phyloP scores from a whole-genome alignment of 768 basidiomycete species.

The Lactarius sp. region DNA sequence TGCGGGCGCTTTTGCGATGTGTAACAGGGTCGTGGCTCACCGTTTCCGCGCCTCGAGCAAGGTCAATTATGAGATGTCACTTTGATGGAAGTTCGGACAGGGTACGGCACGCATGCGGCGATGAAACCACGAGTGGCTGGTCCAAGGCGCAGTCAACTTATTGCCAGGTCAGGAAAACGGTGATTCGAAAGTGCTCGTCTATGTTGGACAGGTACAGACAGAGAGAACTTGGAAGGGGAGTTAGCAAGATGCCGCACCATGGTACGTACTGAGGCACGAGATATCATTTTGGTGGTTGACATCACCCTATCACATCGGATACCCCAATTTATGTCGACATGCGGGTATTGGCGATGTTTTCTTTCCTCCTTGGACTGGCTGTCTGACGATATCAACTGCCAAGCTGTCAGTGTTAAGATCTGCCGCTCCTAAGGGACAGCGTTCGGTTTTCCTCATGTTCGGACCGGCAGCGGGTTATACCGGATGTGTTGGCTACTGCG shows the following conservation, averaged over 20 bases:
- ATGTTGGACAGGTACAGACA: not conserved
- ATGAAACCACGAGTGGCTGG: not conserved
- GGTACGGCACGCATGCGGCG: not conserved
- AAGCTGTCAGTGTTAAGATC: not conserved
- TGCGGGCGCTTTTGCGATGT: not conserved
- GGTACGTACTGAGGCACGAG: not conserved
- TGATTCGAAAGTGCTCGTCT: not conserved
- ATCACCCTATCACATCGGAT: not conserved
- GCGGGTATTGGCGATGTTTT: not conserved
- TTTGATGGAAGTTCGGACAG: slow-evolving; percentile 3
- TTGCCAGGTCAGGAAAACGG: not conserved
- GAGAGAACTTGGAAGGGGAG: not conserved
- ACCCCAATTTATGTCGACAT: not conserved
- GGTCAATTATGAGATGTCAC: not conserved
- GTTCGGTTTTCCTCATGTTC: slow-evolving; percentile 9
- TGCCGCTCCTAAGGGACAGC: not conserved
- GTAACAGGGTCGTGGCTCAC: not conserved
- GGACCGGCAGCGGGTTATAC: not conserved
- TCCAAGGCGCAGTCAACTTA: not conserved
- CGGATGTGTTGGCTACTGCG: too few relatives aligned
- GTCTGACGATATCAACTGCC: not conserved
- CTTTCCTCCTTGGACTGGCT: not conserved
- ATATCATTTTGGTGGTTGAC: not conserved
- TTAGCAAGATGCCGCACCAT: not conserved
- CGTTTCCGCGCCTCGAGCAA: not conserved